Evolutionary conservation across 2,329 filamentous ascomycete species (phyloP).

Genomic region (Bimuria novae-zelandiae): DNA sequence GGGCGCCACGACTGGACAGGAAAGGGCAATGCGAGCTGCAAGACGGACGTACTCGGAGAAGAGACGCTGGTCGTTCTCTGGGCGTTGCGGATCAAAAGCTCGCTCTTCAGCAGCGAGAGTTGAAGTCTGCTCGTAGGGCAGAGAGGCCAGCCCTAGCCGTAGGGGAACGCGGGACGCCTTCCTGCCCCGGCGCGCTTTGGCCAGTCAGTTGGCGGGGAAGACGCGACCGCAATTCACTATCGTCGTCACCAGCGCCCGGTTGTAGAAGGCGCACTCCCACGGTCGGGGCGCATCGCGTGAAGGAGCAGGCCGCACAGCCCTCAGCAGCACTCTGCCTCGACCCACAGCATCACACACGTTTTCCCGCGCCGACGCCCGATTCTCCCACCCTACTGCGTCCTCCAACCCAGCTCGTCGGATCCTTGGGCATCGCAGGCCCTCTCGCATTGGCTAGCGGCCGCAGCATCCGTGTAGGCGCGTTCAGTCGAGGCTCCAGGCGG

Average conservation of each 20-base stretch:
- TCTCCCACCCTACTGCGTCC: constrained; percentile 6
- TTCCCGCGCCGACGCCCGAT: background rate
- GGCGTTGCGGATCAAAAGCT: no score
- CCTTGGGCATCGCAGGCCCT: constrained; percentile 20
- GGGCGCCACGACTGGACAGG: background rate
- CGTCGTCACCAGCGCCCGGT: background rate
- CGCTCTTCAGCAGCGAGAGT: no score
- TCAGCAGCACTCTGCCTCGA: background rate
- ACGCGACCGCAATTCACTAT: background rate
- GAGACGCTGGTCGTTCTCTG: no score
- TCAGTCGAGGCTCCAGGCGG: constrained; percentile 30
- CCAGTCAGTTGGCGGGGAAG: background rate
- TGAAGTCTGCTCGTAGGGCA: constrained; percentile 6
- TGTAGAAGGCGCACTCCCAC: background rate
- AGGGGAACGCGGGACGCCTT: background rate
- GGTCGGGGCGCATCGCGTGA: no score
- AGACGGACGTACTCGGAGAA: no score
- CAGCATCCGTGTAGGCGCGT: constrained; percentile 34
- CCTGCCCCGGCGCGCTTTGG: background rate
- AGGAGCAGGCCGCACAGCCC: background rate
- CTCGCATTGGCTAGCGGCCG: constrained; percentile 32
- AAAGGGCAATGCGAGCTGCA: background rate
- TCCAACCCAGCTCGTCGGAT: constrained; percentile 13
- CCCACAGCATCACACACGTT: background rate
- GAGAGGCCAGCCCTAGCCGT: constrained; percentile 2